Evolutionary conservation across 2,329 filamentous ascomycete species (phyloP).

Genomic region (Coniochaeta sp.): DNA sequence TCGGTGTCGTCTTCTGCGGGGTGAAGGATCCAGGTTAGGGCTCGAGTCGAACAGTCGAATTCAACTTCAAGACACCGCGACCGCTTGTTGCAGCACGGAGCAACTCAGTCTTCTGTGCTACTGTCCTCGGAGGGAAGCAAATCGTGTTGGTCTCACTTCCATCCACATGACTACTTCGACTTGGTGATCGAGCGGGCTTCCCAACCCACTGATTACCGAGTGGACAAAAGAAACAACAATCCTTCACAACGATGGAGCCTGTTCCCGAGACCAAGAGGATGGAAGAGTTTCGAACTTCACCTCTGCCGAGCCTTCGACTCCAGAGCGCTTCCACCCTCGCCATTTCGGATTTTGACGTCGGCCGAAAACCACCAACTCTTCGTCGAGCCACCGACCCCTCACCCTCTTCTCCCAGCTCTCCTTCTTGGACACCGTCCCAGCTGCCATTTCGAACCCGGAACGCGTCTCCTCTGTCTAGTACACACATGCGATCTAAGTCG

Average conservation of each 20-base stretch:
- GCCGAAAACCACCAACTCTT: constrained; percentile 42
- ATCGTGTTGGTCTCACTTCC: background rate
- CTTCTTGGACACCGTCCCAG: constrained; percentile 37
- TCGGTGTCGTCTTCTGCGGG: background rate
- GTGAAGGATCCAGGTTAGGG: background rate
- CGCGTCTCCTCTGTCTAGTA: constrained; percentile 50
- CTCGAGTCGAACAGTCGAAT: background rate
- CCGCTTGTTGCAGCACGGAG: background rate
- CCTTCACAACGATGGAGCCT: constrained; percentile 45
- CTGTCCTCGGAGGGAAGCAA: background rate
- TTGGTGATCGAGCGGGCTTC: background rate
- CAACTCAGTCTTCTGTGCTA: background rate
- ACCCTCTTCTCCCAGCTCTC: constrained; percentile 43
- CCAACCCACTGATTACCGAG: background rate
- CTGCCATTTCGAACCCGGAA: constrained; percentile 55
- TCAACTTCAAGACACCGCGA: background rate
- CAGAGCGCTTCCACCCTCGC: constrained; percentile 29
- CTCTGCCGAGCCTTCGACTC: constrained; percentile 45
- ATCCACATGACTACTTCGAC: background rate
- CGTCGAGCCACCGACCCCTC: constrained; percentile 53
- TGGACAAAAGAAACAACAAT: background rate
- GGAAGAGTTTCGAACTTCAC: constrained; percentile 56
- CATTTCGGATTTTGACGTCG: constrained; percentile 30
- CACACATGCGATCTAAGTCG: constrained; percentile 51
- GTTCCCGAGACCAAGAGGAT: constrained; percentile 62